Percentiles rank a stretch among this genome's conserved stretches.
These are phyloP conservation scores for Bryoerythrophyllum caledonicum DNA, from an alignment of 225 moss, liverwort and hornwort genomes.

Conservation along the genomic window DNA sequence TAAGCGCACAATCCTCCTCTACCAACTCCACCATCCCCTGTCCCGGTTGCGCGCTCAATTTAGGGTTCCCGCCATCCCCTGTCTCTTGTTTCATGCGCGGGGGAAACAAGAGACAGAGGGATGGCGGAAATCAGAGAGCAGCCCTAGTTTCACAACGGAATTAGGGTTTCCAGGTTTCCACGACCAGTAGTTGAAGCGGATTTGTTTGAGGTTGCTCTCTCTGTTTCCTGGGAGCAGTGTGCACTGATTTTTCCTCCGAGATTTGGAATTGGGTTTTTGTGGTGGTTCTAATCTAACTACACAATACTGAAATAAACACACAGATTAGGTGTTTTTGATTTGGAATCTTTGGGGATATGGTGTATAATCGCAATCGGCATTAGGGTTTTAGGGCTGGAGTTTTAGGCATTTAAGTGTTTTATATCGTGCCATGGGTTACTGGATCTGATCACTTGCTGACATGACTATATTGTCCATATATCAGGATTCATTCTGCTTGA, in stretches of 20 bases:
- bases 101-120: too few relatives aligned
- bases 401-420: constrained; percentile 2
- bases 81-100: not conserved
- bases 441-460: constrained; percentile 12
- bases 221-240: not conserved
- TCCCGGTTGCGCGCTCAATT: not conserved
- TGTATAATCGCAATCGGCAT: not conserved
- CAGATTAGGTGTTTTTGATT: not conserved
- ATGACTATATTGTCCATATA: not conserved
- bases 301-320: too few relatives aligned
- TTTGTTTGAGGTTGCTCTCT: not conserved
- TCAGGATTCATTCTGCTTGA: constrained; percentile 16
- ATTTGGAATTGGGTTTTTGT: not conserved
- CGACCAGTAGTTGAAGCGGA: too few relatives aligned
- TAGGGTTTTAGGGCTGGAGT: not conserved
- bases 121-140: too few relatives aligned
- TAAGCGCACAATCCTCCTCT: not conserved
- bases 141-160: too few relatives aligned
- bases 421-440: not conserved
- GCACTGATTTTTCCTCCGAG: not conserved
- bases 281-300: not conserved
- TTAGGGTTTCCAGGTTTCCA: too few relatives aligned
- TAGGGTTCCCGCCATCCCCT: not conserved
- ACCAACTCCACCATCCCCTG: not conserved
- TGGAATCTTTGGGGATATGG: not conserved